Percentiles rank a stretch among this genome's conserved stretches.
phyloP scores from a whole-genome alignment of 257 asterid species.

The Rubia yunnanensis region DNA sequence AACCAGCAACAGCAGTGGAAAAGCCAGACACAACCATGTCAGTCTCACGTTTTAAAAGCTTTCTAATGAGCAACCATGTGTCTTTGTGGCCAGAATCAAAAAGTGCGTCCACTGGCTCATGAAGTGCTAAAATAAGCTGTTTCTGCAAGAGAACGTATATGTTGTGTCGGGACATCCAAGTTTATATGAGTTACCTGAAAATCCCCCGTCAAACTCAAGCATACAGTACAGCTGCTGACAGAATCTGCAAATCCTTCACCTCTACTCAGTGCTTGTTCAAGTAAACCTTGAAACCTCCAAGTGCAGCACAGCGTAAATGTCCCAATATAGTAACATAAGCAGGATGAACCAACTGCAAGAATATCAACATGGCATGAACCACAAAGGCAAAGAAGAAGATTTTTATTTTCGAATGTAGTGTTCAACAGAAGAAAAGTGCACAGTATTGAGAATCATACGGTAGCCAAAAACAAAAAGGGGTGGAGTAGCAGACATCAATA shows the following conservation, averaged over 20 bases:
- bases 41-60: conserved; percentile 43
- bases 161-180: background rate
- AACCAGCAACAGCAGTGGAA: conserved; percentile 33
- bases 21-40: conserved; percentile 30
- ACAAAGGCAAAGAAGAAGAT: background rate
- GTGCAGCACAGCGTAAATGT: conserved; percentile 63
- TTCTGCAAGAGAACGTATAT: conserved; percentile 31
- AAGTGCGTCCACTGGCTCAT: conserved; percentile 43
- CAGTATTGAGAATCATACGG: background rate
- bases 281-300: conserved; percentile 60
- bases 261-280: conserved; percentile 51
- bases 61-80: conserved; percentile 51
- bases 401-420: background rate
- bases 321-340: conserved; percentile 83
- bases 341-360: conserved; percentile 94
- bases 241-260: conserved; percentile 71
- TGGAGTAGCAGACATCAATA: background rate
- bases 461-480: background rate
- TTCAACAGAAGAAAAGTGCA: background rate
- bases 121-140: conserved; percentile 31
- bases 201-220: conserved; percentile 42
- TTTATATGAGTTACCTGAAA: conserved; percentile 33
- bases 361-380: too few relatives aligned
- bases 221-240: conserved; percentile 32
- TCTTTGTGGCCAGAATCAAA: conserved; percentile 42